These are phyloP conservation scores for Picea glauca DNA, from an alignment of 75 land plant species.

Conservation along the genomic window DNA sequence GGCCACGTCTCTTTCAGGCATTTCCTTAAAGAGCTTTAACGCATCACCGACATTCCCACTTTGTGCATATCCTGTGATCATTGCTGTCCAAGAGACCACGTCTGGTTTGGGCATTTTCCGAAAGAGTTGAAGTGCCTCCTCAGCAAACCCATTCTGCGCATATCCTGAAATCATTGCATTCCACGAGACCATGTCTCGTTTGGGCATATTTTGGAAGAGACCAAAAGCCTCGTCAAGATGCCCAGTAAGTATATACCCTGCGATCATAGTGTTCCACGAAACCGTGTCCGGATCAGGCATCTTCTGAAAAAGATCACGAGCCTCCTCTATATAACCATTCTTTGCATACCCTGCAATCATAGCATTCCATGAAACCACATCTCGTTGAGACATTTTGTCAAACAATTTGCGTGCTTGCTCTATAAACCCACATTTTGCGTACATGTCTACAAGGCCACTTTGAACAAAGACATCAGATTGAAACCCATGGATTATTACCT, in stretches of 20 bases:
- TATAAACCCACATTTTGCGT: slow-evolving; percentile 53
- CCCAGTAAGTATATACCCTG: background rate
- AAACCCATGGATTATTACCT: slow-evolving; percentile 20
- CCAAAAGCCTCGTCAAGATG: background rate
- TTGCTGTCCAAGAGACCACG: background rate
- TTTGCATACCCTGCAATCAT: slow-evolving; percentile 53
- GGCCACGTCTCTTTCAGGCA: background rate
- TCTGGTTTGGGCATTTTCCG: background rate
- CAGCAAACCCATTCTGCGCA: background rate
- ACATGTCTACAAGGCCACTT: slow-evolving; percentile 59
- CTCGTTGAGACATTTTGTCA: slow-evolving; percentile 32
- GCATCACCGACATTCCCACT: background rate
- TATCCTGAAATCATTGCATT: background rate
- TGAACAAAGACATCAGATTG: slow-evolving; percentile 41
- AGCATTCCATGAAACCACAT: slow-evolving; percentile 61
- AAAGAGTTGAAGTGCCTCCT: background rate
- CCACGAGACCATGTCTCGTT: background rate
- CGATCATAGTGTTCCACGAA: background rate
- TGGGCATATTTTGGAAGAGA: background rate
- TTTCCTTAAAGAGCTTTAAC: background rate
- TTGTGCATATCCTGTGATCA: background rate
- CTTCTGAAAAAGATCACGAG: slow-evolving; percentile 43
- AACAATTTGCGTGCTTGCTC: slow-evolving; percentile 49
- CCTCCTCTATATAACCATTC: slow-evolving; percentile 43
- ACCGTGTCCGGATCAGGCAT: slow-evolving; percentile 16